A percentile compares a stretch with the other conserved stretches of the same genome.
phyloP scores from a whole-genome alignment of 164 flowering plant genomes.

The Umbilicus rupestris region DNA sequence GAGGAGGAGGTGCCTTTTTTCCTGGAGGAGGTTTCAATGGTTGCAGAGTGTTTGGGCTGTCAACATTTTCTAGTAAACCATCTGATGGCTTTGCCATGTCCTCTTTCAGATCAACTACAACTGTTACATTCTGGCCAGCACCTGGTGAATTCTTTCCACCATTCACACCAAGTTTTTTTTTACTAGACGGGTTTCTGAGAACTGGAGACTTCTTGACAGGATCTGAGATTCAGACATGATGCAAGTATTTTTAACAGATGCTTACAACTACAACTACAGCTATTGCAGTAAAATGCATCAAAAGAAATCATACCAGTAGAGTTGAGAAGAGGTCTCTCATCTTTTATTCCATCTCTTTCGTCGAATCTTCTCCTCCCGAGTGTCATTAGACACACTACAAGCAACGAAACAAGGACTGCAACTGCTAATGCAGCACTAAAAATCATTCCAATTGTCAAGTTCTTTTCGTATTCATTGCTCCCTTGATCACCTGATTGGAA shows the following conservation, averaged over 20 bases:
- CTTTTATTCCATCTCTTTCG: constrained; percentile 21
- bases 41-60: constrained; percentile 2
- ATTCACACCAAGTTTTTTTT: not conserved
- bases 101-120: not conserved
- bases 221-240: not conserved
- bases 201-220: not conserved
- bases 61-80: not conserved
- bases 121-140: not conserved
- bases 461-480: not conserved
- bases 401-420: constrained; percentile 13
- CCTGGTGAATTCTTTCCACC: not conserved
- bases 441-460: constrained; percentile 11
- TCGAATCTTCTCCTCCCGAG: constrained; percentile 7
- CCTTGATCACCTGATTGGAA: not conserved
- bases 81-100: not conserved
- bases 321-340: constrained; percentile 37
- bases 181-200: not conserved
- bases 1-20: constrained; percentile 10
- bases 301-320: constrained; percentile 24
- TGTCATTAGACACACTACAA: constrained; percentile 22
- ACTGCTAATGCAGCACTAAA: constrained; percentile 18
- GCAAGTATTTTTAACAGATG: not conserved
- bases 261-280: not conserved
- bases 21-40: constrained; percentile 2
- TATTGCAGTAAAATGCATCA: not conserved